phyloP scores from a whole-genome alignment of 768 basidiomycete species.

The Leucocoprinus leucothites region DNA sequence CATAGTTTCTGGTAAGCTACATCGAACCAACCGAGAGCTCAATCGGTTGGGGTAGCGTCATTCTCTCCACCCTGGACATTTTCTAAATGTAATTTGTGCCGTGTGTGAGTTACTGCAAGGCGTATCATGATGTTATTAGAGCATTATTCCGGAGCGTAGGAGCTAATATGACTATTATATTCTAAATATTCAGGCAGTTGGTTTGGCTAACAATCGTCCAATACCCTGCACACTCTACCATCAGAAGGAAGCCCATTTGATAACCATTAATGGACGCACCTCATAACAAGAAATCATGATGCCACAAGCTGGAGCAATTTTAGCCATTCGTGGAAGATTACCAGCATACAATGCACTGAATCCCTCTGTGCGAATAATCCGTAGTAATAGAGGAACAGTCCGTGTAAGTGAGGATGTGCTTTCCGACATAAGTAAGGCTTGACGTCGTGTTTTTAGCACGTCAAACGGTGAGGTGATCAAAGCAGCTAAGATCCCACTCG shows the following conservation, averaged over 20 bases:
- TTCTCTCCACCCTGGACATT: slow-evolving; percentile 12
- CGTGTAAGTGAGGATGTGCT: slow-evolving; percentile 38
- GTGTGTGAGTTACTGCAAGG: background rate
- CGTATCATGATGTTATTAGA: slow-evolving; percentile 13
- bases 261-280: slow-evolving; percentile 38
- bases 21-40: slow-evolving; percentile 77
- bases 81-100: background rate
- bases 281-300: slow-evolving; percentile 98
- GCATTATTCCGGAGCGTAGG: slow-evolving; percentile 15
- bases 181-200: slow-evolving; percentile 25
- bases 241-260: slow-evolving; percentile 14
- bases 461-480: slow-evolving; percentile 94
- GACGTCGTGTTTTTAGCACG: slow-evolving; percentile 92
- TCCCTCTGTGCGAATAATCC: slow-evolving; percentile 81
- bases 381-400: slow-evolving; percentile 61
- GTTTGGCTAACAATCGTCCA: slow-evolving; percentile 47
- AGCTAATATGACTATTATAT: slow-evolving; percentile 22
- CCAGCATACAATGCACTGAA: slow-evolving; percentile 78
- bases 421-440: slow-evolving; percentile 72
- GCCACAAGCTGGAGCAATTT: slow-evolving; percentile 97
- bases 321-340: slow-evolving; percentile 81
- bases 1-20: slow-evolving; percentile 71
- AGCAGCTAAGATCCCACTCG: slow-evolving; percentile 84
- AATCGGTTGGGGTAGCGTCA: slow-evolving; percentile 61
- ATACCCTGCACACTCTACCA: slow-evolving; percentile 43